Conservation (phyloP, 2,329 filamentous ascomycete species). For the Xylaria sp. region DNA sequence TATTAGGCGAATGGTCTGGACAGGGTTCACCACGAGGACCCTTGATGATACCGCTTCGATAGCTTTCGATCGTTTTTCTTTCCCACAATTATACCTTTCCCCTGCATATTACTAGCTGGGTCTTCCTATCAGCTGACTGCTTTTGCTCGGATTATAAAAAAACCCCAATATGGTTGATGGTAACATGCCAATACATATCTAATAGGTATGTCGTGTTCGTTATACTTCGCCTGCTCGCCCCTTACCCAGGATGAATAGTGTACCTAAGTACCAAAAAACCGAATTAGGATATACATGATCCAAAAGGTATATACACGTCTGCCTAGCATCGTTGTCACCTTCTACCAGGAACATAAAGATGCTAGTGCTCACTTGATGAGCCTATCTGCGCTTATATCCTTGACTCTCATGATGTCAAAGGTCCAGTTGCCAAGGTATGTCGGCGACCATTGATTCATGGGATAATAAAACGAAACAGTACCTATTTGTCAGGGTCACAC, state of each 20-base stretch:
- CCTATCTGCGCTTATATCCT: not conserved
- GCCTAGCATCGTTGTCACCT: not conserved
- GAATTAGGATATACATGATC: not conserved
- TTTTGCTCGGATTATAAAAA: not conserved
- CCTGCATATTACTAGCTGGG: constrained; percentile 21
- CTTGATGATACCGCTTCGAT: constrained; percentile 4
- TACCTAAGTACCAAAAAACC: not conserved
- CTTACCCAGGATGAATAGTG: not conserved
- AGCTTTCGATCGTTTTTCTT: constrained; percentile 11
- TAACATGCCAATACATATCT: constrained; percentile 14
- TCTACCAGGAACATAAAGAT: not conserved
- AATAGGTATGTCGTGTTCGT: not conserved
- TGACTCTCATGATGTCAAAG: not conserved
- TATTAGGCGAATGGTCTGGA: constrained; percentile 9
- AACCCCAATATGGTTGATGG: constrained; percentile 8
- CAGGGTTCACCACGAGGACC: constrained; percentile 2
- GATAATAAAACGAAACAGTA: not conserved
- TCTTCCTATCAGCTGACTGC: constrained; percentile 28
- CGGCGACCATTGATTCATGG: not conserved
- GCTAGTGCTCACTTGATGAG: not conserved
- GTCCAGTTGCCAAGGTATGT: not conserved
- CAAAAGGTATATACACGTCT: not conserved
- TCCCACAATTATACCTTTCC: constrained; percentile 2
- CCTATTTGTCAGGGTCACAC: not conserved
- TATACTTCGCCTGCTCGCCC: constrained; percentile 4